Base-by-base conservation (phyloP, 768 basidiomycete species). In the Suillus subalutaceus region DNA sequence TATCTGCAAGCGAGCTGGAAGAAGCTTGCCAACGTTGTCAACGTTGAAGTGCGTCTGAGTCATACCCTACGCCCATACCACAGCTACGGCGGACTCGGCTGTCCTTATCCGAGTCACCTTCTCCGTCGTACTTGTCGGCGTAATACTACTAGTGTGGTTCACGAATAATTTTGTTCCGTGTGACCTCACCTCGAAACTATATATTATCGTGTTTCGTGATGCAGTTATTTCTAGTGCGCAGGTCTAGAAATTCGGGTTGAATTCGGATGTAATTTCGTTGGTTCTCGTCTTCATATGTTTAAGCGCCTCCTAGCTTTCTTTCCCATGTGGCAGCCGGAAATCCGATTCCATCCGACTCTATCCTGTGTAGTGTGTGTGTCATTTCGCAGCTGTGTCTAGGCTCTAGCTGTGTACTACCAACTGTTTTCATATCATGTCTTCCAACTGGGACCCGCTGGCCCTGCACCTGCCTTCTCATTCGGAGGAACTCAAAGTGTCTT, bases 401-500 rank as follows among this genome's bases (percentile, higher is more conserved):
- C 26, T 26, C 26, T 26, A 26, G 26, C 26, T 26, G 50, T 30
- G 18, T 12, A 55, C 32, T 20, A 12, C 30, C 30, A 26, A 52
- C 6, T 6, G 53, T 32, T 55, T 16, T 55, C 37, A 20, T 20
- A 53, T 30, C 26, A 64, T 64, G 63, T 57, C 63, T 43, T 64
- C 63, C 18, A 40, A 41, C 40, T 60, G 57, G 40, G 18, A 57
- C 40, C 43, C 59, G 8, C 41, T 60, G 7, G 58, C 35, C n/a
- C 43, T 63, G n/a, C 41, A 55, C 38, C 53, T 67, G 0, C 79
- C 80, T 16, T 38, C 69, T 16, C 78, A 79, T 67, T 80, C 81
- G 1, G 69, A 79, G 9, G 72, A 79, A 38, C 74, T 84, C 71
- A 72, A 76, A 32, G 72, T 82, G 53, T 72, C 78, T 0, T 82